Evolutionary conservation across 192 early-diverging fungal species (phyloP).

Genomic region (Cladochytrium replicatum): DNA sequence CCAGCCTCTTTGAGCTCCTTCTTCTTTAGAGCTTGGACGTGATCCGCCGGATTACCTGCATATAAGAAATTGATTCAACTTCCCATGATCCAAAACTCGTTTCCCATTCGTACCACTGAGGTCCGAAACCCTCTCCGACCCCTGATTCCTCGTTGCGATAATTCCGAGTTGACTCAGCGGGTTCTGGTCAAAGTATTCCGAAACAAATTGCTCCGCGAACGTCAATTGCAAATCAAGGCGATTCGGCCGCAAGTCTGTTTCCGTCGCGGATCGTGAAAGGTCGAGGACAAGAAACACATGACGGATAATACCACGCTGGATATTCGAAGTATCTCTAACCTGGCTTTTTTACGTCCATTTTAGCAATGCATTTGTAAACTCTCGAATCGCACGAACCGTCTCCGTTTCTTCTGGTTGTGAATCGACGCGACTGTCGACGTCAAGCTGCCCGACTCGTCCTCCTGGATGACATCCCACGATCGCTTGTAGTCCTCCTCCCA

Average conservation of each 20-base stretch:
- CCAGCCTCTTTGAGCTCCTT: slow-evolving; percentile 57
- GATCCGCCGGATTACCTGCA: slow-evolving; percentile 66
- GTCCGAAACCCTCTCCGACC: slow-evolving; percentile 81
- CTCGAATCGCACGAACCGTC: slow-evolving; percentile 40
- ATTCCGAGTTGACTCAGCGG: slow-evolving; percentile 83
- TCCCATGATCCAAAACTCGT: neutral
- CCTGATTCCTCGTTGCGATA: slow-evolving; percentile 71
- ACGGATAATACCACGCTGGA: slow-evolving; percentile 46
- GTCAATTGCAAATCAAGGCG: slow-evolving; percentile 63
- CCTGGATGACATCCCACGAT: slow-evolving; percentile 88
- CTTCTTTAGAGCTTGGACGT: slow-evolving; percentile 55
- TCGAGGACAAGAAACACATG: slow-evolving; percentile 78
- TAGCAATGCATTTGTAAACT: neutral
- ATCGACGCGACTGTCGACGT: slow-evolving; percentile 61
- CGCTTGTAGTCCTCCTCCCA: slow-evolving; percentile 98
- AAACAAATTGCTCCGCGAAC: slow-evolving; percentile 59
- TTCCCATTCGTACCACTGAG: slow-evolving; percentile 47
- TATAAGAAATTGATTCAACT: neutral
- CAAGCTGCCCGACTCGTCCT: slow-evolving; percentile 75
- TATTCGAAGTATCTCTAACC: slow-evolving; percentile 11
- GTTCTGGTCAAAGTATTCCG: slow-evolving; percentile 94
- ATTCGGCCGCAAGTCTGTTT: slow-evolving; percentile 74
- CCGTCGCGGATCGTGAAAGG: slow-evolving; percentile 71
- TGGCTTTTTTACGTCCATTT: neutral
- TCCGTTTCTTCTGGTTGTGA: slow-evolving; percentile 60